phyloP scores from a whole-genome alignment of 345 rosid genomes.

The Cardamine resedifolia region DNA sequence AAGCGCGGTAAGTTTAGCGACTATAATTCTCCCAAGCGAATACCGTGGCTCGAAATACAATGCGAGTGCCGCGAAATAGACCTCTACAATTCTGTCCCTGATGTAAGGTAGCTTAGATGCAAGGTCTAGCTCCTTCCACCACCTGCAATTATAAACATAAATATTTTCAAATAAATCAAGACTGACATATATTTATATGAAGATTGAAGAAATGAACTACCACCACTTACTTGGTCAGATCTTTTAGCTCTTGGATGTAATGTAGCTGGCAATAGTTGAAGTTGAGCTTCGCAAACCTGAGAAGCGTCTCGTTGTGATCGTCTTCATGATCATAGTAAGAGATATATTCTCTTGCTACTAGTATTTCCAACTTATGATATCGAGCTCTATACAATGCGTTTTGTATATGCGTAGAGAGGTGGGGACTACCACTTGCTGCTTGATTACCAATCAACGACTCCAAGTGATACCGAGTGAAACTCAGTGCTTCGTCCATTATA shows the following conservation, averaged over 20 bases:
- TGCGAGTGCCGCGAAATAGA: neutral
- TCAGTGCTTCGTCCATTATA: neutral
- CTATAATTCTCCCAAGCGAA: conserved; percentile 9
- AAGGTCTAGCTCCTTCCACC: conserved; percentile 15
- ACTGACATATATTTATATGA: neutral
- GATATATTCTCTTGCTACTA: neutral
- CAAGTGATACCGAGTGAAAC: neutral
- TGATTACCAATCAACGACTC: neutral
- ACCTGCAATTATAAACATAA: neutral
- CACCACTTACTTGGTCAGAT: neutral
- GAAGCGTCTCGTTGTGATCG: neutral
- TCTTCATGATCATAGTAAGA: neutral
- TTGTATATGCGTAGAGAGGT: neutral
- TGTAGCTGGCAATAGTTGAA: neutral
- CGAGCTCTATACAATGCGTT: neutral
- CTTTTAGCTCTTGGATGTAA: neutral
- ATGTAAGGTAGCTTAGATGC: conserved; percentile 2
- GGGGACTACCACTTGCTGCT: neutral
- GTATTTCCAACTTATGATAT: neutral
- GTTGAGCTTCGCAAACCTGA: neutral
- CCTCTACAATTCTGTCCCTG: conserved; percentile 1
- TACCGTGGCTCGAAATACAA: conserved; percentile 10
- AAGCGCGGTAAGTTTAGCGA: neutral
- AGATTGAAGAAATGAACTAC: neutral
- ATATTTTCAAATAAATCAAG: neutral